Evolutionary conservation across 2,329 filamentous ascomycete species (phyloP), one percentile per base, ranked within the genome.

Genomic region (Monosporascus sp.): DNA sequence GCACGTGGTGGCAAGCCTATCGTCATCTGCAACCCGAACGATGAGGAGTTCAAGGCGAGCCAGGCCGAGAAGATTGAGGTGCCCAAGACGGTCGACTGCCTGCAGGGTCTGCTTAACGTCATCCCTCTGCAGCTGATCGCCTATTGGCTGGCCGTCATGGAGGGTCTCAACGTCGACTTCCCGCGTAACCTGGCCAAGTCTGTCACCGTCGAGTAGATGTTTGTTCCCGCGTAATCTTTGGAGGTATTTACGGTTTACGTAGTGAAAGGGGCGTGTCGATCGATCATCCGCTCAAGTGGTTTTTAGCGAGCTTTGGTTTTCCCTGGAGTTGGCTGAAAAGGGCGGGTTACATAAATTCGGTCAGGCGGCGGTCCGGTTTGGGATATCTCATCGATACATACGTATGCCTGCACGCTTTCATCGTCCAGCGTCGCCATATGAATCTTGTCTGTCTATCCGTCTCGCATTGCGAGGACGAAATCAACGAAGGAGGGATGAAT

Each of bases 131-230:
- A 99, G 80, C 82, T 99, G 65, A 97, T 99, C 78, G 90, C 94
- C 56, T 99, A 99, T 83, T 97, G 94, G 93, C 85, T 99, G 61
- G 94, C 94, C 52, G 93, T 99, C 66, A 88, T 88, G 62, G 94
- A 96, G 79, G 93, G 92, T 50, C 80, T 97, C 62, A 97, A 99
- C 71, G 94, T 99, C 56, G 94, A 99, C 72, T 97, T 97, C 85
- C 94, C 94, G 54, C 88, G 94, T 69, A 99, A 99, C 80, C 78
- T 99, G 77, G 94, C 94, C 73, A 99, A 99, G 85, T 96, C 91
- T 59, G 94, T 99, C 61, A 99, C 94, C 60, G 94, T 99, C 64
- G 94, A 99, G 84, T 99, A 93, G 80, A 69, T 52, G 54, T 53
- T 36, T 43, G 41, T 50, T 7, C 43, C 20, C 55, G 54, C 56